Evolutionary conservation across 768 basidiomycete genomes (phyloP).

Genomic region (Tricholoma saponaceum): DNA sequence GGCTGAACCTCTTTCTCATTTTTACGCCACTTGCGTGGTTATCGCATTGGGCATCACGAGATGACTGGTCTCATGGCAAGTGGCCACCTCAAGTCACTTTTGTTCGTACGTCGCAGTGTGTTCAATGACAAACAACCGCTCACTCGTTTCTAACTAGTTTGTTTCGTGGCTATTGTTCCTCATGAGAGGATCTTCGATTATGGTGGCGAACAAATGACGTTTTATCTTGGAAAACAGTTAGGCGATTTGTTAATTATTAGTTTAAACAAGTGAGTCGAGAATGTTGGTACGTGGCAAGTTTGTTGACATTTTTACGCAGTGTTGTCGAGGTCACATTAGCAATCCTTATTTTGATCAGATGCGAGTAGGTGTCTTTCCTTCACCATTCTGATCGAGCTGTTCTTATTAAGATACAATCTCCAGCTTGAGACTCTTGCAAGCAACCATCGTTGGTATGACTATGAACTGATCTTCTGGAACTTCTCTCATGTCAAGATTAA

Average conservation of each 20-base stretch:
- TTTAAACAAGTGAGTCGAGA: conserved; percentile 17
- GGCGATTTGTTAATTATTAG: conserved; percentile 55
- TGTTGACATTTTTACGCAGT: conserved; percentile 27
- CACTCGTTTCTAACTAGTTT: conserved; percentile 35
- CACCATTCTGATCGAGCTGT: conserved; percentile 31
- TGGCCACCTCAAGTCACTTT: conserved; percentile 30
- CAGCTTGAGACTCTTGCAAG: conserved; percentile 62
- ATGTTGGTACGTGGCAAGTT: background rate
- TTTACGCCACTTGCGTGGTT: conserved; percentile 62
- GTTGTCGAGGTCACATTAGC: conserved; percentile 70
- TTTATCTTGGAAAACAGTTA: conserved; percentile 56
- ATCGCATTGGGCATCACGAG: conserved; percentile 39
- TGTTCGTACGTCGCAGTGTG: conserved; percentile 14
- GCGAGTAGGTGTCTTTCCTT: conserved; percentile 50
- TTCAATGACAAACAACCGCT: background rate
- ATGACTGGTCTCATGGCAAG: conserved; percentile 25
- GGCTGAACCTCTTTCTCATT: conserved; percentile 54
- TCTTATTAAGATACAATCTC: background rate
- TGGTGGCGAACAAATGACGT: conserved; percentile 51
- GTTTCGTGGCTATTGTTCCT: conserved; percentile 62
- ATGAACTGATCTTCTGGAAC: background rate
- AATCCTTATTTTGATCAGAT: conserved; percentile 60
- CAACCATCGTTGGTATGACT: conserved; percentile 58
- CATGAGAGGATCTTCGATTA: conserved; percentile 66
- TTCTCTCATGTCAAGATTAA: background rate